Conservation (phyloP, 768 basidiomycete species). For the Mycena alexandri region DNA sequence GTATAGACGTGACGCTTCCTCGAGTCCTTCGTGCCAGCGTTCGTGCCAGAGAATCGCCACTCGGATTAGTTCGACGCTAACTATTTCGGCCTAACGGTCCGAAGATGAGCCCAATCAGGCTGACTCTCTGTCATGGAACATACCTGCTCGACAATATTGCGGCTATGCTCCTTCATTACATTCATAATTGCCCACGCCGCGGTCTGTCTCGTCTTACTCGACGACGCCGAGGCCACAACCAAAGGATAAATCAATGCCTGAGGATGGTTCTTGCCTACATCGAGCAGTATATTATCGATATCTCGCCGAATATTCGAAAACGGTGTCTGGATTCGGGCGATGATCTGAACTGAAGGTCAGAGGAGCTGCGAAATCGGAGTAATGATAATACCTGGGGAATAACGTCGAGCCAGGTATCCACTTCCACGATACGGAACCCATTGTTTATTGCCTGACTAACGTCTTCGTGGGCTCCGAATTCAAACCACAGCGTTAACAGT, state of each 20-base stretch:
- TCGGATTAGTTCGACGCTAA: constrained; percentile 95
- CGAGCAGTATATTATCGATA: constrained; percentile 88
- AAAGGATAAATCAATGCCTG: constrained; percentile 97
- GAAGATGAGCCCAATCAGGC: constrained; percentile 19
- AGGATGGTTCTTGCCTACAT: constrained; percentile 96
- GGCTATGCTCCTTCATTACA: constrained; percentile 93
- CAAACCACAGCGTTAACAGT: constrained; percentile 97
- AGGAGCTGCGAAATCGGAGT: background rate
- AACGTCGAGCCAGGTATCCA: constrained; percentile 99
- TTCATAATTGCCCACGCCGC: constrained; percentile 92
- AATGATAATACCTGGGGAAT: constrained; percentile 85
- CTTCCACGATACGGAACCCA: constrained; percentile 90
- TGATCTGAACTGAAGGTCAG: constrained; percentile 72
- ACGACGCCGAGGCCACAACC: constrained; percentile 97
- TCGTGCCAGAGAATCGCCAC: constrained; percentile 99
- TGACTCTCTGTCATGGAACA: constrained; percentile 14
- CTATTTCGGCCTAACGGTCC: constrained; percentile 74
- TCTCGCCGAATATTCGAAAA: constrained; percentile 87
- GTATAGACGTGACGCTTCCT: constrained; percentile 96
- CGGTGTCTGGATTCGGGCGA: constrained; percentile 97
- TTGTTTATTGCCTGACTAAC: constrained; percentile 90
- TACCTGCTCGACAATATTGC: constrained; percentile 88
- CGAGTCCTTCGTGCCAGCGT: constrained; percentile 97
- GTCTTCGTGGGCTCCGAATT: constrained; percentile 90
- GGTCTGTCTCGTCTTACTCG: constrained; percentile 82